A percentile compares a stretch with the other conserved stretches of the same genome.
Conservation (phyloP, 1,284 basidiomycete genomes). For the Cryptococcus wingfieldii region DNA sequence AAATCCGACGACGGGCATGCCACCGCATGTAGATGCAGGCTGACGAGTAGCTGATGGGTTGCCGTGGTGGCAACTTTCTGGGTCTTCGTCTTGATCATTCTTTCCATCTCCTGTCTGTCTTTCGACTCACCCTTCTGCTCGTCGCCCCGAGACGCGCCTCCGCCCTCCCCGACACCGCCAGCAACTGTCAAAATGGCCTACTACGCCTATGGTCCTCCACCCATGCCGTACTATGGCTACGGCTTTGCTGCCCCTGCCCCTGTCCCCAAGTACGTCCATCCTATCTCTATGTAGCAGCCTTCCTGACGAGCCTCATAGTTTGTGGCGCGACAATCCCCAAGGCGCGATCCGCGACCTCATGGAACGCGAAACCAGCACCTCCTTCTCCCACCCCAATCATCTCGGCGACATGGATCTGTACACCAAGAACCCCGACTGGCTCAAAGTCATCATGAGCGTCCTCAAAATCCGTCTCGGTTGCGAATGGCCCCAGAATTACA, state of each 20-base stretch:
- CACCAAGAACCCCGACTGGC: constrained; percentile 29
- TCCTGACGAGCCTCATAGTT: constrained; percentile 6
- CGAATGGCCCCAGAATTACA: constrained; percentile 43
- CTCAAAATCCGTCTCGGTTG: constrained; percentile 35
- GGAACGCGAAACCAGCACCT: constrained; percentile 27
- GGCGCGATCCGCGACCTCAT: constrained; percentile 28
- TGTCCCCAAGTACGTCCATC: not conserved
- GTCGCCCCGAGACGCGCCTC: not conserved
- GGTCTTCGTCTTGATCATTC: too few species aligned
- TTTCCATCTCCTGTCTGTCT: not conserved
- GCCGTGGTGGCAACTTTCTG: too few species aligned
- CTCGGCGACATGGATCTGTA: constrained; percentile 20
- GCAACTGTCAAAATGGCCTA: not conserved
- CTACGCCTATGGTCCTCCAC: not conserved
- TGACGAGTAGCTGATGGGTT: too few species aligned
- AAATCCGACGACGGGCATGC: too few species aligned
- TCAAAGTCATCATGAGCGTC: constrained; percentile 36
- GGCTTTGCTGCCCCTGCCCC: not conserved
- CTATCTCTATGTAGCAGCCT: not conserved
- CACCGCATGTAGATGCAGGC: too few species aligned
- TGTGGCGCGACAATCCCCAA: constrained; percentile 18
- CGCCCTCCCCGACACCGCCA: not conserved
- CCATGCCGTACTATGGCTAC: not conserved
- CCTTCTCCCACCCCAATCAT: constrained; percentile 7
- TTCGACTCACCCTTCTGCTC: not conserved